Percentiles rank a stretch among this genome's conserved stretches.
These are phyloP conservation scores for Capsella rubella DNA, from an alignment of 441 rosid species.

Conservation along the genomic window DNA sequence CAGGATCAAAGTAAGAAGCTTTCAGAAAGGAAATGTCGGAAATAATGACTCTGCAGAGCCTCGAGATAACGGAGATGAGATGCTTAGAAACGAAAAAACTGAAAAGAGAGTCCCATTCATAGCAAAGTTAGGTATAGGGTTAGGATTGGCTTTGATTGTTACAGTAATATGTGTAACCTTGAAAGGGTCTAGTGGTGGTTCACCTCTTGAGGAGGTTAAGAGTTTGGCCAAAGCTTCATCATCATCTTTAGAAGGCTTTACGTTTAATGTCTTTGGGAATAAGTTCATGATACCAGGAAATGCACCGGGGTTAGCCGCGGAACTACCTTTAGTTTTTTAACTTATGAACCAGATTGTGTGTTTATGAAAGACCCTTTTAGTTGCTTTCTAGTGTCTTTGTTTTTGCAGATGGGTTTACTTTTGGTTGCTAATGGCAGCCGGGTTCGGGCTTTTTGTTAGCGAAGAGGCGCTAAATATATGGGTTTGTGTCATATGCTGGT, in stretches of 20 bases:
- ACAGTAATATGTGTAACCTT: constrained; percentile 53
- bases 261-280: constrained; percentile 76
- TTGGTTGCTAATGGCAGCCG: constrained; percentile 96
- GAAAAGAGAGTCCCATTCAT: constrained; percentile 56
- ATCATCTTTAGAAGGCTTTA: constrained; percentile 64
- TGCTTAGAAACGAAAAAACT: constrained; percentile 34
- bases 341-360: constrained; percentile 10
- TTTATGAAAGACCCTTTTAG: constrained; percentile 12
- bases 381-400: constrained; percentile 2
- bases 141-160: constrained; percentile 61
- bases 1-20: constrained; percentile 53
- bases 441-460: constrained; percentile 84
- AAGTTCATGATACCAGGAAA: constrained; percentile 69
- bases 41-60: constrained; percentile 42
- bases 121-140: constrained; percentile 54
- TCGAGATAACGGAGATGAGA: constrained; percentile 43
- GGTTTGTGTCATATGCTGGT: constrained; percentile 80
- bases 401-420: constrained; percentile 84
- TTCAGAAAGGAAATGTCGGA: constrained; percentile 44
- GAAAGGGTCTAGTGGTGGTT: constrained; percentile 50
- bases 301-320: constrained; percentile 69
- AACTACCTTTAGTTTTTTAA: neutral
- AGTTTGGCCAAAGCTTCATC: constrained; percentile 56
- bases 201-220: constrained; percentile 59
- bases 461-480: constrained; percentile 94